Evolutionary conservation across 768 basidiomycete genomes (phyloP).

Genomic region (Termitomyces sp.): DNA sequence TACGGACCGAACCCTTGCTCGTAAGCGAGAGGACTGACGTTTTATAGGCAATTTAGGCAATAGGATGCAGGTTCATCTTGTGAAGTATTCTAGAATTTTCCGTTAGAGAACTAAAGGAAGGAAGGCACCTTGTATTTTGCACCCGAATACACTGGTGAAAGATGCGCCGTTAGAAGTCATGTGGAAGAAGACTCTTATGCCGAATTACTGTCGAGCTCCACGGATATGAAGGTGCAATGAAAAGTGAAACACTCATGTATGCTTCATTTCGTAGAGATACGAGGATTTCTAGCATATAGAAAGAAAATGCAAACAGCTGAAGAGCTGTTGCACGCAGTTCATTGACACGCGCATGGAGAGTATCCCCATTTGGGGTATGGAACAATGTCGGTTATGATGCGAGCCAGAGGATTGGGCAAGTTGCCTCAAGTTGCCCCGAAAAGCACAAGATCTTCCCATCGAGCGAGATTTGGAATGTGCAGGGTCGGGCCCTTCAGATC

Average conservation of each 20-base stretch:
- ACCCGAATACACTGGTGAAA: constrained; percentile 3
- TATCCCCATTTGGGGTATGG: constrained; percentile 3
- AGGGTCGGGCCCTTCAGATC: constrained; percentile 10
- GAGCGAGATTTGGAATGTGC: constrained; percentile 3
- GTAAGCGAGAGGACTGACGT: constrained; percentile 1
- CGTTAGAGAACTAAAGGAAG: neutral
- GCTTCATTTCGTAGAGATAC: neutral
- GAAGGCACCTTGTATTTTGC: neutral
- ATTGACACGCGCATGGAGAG: neutral
- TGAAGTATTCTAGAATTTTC: neutral
- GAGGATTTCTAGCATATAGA: neutral
- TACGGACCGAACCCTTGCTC: neutral
- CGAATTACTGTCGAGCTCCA: neutral
- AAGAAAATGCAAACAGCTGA: neutral
- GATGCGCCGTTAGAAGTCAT: neutral
- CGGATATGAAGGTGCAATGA: neutral
- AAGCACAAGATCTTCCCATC: constrained; percentile 14
- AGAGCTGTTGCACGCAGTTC: neutral
- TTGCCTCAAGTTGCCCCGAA: constrained; percentile 9
- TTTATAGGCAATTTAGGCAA: neutral
- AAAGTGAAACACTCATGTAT: neutral
- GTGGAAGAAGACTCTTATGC: neutral
- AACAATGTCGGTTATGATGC: constrained; percentile 8
- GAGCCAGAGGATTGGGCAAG: neutral
- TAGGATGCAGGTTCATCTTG: neutral